Conservation (phyloP, 441 rosid genomes). For the Biscutella auriculata region DNA sequence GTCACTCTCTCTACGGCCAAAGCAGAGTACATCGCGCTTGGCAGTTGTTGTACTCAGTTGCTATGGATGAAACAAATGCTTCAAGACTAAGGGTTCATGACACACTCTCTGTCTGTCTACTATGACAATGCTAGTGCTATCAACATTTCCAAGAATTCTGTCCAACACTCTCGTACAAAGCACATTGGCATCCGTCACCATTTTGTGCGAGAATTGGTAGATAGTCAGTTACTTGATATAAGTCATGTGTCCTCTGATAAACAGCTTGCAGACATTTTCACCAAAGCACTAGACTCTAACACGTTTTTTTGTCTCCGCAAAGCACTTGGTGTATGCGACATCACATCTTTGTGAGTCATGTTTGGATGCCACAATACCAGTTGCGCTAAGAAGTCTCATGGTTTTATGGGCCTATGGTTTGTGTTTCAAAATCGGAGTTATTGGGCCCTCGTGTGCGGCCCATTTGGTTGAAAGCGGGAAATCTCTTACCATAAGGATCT, state of each 20-base stretch:
- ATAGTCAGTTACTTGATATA: not conserved
- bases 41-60: not conserved
- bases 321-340: no score
- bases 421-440: no score
- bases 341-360: no score
- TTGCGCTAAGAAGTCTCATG: no score
- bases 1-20: not conserved
- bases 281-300: not conserved
- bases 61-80: not conserved
- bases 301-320: no score
- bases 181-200: not conserved
- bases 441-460: no score
- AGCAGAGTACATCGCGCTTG: not conserved
- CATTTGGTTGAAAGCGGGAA: no score
- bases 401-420: no score
- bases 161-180: not conserved
- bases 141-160: not conserved
- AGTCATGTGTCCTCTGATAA: not conserved
- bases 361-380: no score
- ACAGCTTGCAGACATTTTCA: not conserved
- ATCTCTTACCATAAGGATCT: no score
- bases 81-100: accelerated
- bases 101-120: not conserved
- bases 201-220: not conserved
- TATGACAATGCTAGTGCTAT: not conserved